Evolutionary conservation across 306 rosid species (phyloP), one percentile per base, ranked within the genome.

Genomic region (Castanea mollissima): DNA sequence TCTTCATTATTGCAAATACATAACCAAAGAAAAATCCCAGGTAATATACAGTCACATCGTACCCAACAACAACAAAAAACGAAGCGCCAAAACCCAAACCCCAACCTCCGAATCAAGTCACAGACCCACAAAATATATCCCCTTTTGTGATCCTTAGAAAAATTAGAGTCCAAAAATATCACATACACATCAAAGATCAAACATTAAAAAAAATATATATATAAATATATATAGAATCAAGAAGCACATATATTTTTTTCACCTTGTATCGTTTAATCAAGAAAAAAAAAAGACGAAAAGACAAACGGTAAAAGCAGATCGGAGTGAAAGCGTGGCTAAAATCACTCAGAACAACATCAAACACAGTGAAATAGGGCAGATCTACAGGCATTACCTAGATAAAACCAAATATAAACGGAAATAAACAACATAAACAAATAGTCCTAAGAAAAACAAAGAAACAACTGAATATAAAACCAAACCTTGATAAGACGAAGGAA

Each of bases 221-320:
- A 38, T 0, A 38, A 0, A 38, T 7, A 38, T 38, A 7, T 7
- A 38, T 38, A 38, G 25, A 21, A 58, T 58, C 64, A 21, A 59
- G 23, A 12, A 21, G 31, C 27, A 13, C 12, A 5, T 23, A 59
- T 9, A 25, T 59, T 14, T 4, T 21, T 59, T 21, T 18, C 69
- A 29, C 31, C 31, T 10, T 11, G 9, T 27, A 16, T 3, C 69
- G 4, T 38, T 5, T 38, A 38, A 38, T 38, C 46, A 7, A 38
- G 46, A 38, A 25, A 25, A 25, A 38, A 38, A 38, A 38, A 6
- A 38, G 46, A 38, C 34, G 4, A 27, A 63, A 4, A 31, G 25
- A 1, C 1, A 15, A 35, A 44, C 76, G 64, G n/a, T 63, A 29
- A 21, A 49, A 49, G 31, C 65, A 71, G 81, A 79, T 85, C 78